These are phyloP conservation scores for Wickerhamiella slavikovae DNA, from an alignment of 805 yeast genomes.

Conservation along the genomic window DNA sequence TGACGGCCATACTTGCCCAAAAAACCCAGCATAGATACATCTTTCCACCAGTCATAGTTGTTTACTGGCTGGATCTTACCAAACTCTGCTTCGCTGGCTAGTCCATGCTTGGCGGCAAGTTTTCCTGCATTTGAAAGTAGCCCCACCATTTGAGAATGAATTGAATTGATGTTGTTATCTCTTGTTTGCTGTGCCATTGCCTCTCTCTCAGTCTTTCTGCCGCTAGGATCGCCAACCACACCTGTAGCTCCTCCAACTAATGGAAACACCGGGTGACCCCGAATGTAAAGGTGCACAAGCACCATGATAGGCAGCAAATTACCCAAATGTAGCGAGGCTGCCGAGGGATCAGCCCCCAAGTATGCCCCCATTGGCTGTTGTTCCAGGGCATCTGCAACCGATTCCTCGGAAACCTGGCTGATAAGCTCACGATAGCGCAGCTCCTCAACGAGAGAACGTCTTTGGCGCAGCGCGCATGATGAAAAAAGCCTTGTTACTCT, in stretches of 20 bases:
- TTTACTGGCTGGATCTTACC: constrained; percentile 31
- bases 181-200: constrained; percentile 33
- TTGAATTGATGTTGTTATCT: constrained; percentile 33
- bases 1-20: constrained; percentile 55
- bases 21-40: constrained; percentile 55
- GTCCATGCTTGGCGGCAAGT: constrained; percentile 35
- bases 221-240: constrained; percentile 91
- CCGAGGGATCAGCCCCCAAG: constrained; percentile 96
- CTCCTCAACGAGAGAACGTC: constrained; percentile 22
- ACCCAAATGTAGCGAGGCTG: constrained; percentile 74
- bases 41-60: constrained; percentile 75
- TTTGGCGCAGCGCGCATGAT: too few relatives aligned
- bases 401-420: constrained; percentile 16
- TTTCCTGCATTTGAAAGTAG: constrained; percentile 42
- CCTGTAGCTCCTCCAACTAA: constrained; percentile 74
- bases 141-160: constrained; percentile 36
- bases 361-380: constrained; percentile 35
- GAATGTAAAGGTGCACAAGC: constrained; percentile 56
- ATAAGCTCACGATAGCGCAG: constrained; percentile 28
- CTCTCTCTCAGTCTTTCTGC: constrained; percentile 56
- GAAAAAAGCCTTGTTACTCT: too few relatives aligned
- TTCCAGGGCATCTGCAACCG: constrained; percentile 11
- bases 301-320: constrained; percentile 76
- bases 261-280: constrained; percentile 74
- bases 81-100: constrained; percentile 5